Evolutionary conservation across 2,329 filamentous ascomycete genomes (phyloP), one percentile per base, ranked within the genome.

Genomic region (Pseudogymnoascus sp.): DNA sequence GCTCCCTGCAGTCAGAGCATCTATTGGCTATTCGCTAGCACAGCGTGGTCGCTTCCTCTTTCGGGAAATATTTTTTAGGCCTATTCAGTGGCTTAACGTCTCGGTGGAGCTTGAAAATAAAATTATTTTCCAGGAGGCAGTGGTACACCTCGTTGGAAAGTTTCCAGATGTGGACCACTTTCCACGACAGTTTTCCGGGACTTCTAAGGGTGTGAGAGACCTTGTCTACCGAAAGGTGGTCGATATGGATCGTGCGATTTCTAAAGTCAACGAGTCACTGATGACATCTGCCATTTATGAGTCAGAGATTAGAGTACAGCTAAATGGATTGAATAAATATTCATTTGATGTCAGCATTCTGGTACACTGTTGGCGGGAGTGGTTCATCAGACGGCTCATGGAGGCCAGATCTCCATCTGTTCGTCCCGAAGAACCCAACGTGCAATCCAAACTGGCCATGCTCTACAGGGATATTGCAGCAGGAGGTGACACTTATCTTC

Each of bases 61-160:
- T 15, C 38, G 48, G 21, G 62, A 62, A 1, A 62, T 70, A 13
- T 30, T 41, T 3, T 2, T 30, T 7, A 61, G 68, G 18, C 63
- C 67, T 4, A 57, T 61, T 5, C 62, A 61, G 10, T 69, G 67
- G 62, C 59, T 70, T 13, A n/a, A 59, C 0, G 26, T 68, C 0
- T 58, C 66, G 8, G 5, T 59, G 1, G 19, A 59, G 1, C 58
- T 70, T 2, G 15, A 64, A 39, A 64, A 60, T 15, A 18, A 55
- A 1, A 38, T 37, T 2, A 69, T 69, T 10, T 68, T 68, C 38
- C 63, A 59, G 21, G 67, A 69, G 58, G 63, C 64, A 5, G 39
- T 67, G 1, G 61, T 69, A 3, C 68, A 69, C 15, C 61, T 68
- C 18, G 64, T 67, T 1, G 67, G 65, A 5, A 60, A 41, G n/a